Conservation (phyloP, 805 yeast genomes). For the Gaillardinia entomophila region DNA sequence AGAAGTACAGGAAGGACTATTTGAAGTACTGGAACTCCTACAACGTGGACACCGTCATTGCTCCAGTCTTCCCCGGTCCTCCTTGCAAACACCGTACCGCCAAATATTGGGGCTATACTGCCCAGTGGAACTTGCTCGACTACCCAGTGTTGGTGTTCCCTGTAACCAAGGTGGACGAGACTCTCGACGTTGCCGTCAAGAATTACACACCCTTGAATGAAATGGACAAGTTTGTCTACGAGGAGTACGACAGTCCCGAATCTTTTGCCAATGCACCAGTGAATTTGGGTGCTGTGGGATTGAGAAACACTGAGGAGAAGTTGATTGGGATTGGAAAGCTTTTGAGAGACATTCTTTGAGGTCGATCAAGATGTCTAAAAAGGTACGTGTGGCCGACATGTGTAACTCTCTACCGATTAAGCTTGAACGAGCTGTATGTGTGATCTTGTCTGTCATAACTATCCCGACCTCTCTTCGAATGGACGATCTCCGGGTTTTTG, state of each 20-base stretch:
- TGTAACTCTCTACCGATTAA: too few species aligned
- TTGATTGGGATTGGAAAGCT: conserved; percentile 10
- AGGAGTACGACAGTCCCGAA: conserved; percentile 10
- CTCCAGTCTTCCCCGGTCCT: conserved; percentile 12
- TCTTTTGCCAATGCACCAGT: conserved; percentile 11
- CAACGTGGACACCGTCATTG: conserved; percentile 9
- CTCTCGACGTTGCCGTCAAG: conserved; percentile 6
- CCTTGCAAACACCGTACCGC: conserved; percentile 12
- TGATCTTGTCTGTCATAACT: too few species aligned
- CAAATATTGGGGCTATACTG: conserved; percentile 15
- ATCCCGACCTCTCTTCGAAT: too few species aligned
- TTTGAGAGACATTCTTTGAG: conserved; percentile 1
- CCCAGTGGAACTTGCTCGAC: conserved; percentile 14
- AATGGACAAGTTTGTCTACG: conserved; percentile 6
- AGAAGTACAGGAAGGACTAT: conserved; percentile 11
- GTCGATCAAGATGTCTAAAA: too few species aligned
- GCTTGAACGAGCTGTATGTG: too few species aligned
- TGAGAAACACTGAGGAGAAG: conserved; percentile 13
- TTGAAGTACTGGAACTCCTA: conserved; percentile 8
- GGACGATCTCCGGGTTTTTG: too few species aligned
- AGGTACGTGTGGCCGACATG: too few species aligned
- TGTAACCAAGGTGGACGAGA: conserved; percentile 9
- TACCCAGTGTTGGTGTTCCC: conserved; percentile 13
- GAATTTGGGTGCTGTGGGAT: conserved; percentile 12
- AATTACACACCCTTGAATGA: conserved; percentile 11